Conservation (phyloP, 225 moss, liverwort and hornwort genomes). For the Physcomitrium patens region DNA sequence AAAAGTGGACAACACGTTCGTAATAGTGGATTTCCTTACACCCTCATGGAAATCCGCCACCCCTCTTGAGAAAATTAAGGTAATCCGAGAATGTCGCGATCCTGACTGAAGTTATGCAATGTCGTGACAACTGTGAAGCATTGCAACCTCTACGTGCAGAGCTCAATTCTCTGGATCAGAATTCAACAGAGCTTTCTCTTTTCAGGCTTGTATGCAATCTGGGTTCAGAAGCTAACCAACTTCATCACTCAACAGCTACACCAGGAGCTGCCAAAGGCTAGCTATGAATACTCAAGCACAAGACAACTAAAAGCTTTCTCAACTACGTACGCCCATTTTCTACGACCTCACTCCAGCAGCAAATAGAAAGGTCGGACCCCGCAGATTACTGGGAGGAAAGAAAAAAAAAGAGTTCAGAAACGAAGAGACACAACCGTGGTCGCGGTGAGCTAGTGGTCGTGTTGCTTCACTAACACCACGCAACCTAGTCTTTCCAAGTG, state of each 20-base stretch:
- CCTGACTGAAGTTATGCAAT: background rate
- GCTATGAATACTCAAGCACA: too few species aligned
- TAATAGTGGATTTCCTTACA: too few species aligned
- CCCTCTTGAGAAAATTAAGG: background rate
- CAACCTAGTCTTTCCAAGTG: background rate
- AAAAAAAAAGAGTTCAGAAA: background rate
- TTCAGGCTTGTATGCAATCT: too few species aligned
- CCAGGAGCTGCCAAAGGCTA: background rate
- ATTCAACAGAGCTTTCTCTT: background rate
- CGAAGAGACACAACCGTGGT: background rate
- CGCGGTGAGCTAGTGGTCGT: background rate
- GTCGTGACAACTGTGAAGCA: too few species aligned
- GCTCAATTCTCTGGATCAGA: too few species aligned
- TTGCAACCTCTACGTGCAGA: background rate
- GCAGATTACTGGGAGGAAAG: background rate
- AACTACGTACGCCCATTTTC: too few species aligned
- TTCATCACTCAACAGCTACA: background rate
- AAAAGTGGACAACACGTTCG: too few species aligned
- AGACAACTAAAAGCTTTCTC: too few species aligned
- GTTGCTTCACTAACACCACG: background rate
- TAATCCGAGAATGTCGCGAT: slow-evolving; percentile 13
- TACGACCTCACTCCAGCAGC: background rate
- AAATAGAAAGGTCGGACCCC: background rate
- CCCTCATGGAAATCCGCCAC: too few species aligned
- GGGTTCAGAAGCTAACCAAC: background rate